These are phyloP conservation scores for Alopecurus myosuroides DNA, from an alignment of 176 grass and related monocot genomes.

Conservation along the genomic window DNA sequence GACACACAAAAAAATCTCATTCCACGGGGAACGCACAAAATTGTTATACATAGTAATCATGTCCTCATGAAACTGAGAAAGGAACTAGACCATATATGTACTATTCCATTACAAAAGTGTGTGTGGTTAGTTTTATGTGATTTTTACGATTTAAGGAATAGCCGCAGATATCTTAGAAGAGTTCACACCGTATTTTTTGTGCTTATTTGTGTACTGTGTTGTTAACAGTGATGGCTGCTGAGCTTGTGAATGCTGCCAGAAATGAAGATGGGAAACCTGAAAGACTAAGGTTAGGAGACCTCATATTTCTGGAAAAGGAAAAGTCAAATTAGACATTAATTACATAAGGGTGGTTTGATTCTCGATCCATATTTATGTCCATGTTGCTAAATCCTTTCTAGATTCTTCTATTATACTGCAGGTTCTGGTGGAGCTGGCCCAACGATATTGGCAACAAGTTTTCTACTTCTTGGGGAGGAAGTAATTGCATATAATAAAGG, in stretches of 20 bases:
- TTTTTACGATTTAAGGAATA: background rate
- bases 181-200: background rate
- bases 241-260: slow-evolving; percentile 57
- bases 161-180: background rate
- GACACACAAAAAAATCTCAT: background rate
- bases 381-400: slow-evolving; percentile 65
- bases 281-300: slow-evolving; percentile 85
- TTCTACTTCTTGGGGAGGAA: slow-evolving; percentile 91
- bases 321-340: background rate
- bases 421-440: slow-evolving; percentile 88
- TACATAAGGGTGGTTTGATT: background rate
- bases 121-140: background rate
- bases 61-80: background rate
- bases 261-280: slow-evolving; percentile 70
- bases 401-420: slow-evolving; percentile 97
- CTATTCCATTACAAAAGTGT: too few relatives aligned
- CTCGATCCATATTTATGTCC: background rate
- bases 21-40: background rate
- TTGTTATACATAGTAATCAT: background rate
- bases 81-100: background rate
- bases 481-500: slow-evolving; percentile 97
- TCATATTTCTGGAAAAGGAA: background rate
- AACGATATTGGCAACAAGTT: slow-evolving; percentile 89
- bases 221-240: slow-evolving; percentile 77
- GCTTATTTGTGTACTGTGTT: slow-evolving; percentile 1